Conservation (phyloP, 2,329 filamentous ascomycete species). For the Penicillium carneum region DNA sequence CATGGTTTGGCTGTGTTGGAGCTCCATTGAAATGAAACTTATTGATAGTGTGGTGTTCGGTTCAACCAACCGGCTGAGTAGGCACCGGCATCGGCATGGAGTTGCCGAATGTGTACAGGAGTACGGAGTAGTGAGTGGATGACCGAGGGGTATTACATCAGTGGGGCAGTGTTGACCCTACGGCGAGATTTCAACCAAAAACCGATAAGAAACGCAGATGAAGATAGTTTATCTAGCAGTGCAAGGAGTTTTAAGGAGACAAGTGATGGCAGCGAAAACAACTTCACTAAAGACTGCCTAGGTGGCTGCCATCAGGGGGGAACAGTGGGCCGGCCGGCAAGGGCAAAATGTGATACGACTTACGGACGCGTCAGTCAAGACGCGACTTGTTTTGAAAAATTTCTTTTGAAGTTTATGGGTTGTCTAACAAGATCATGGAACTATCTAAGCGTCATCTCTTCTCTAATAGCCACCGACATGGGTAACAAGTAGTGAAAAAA, state of each 20-base stretch:
- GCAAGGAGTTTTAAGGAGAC: no score
- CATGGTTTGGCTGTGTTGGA: not conserved
- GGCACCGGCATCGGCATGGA: not conserved
- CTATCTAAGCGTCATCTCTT: not conserved
- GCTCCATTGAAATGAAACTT: not conserved
- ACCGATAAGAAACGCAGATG: not conserved
- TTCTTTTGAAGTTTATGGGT: not conserved
- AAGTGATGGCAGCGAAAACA: no score
- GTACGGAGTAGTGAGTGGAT: no score
- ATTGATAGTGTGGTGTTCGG: not conserved
- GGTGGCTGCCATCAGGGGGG: not conserved
- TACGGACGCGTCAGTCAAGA: not conserved
- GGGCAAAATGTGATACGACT: no score
- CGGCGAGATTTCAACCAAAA: not conserved
- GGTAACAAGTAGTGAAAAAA: constrained; percentile 51
- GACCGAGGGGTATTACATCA: not conserved
- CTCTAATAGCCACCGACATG: constrained; percentile 46
- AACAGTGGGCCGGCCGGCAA: not conserved
- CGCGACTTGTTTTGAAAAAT: not conserved
- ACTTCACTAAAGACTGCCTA: not conserved
- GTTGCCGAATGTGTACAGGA: not conserved
- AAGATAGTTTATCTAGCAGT: not conserved
- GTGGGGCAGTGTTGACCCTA: not conserved
- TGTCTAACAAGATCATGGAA: not conserved
- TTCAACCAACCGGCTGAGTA: not conserved